Percentiles rank a stretch among this genome's conserved stretches.
phyloP scores from a whole-genome alignment of 1,284 basidiomycete species.

The Abortiporus biennis region DNA sequence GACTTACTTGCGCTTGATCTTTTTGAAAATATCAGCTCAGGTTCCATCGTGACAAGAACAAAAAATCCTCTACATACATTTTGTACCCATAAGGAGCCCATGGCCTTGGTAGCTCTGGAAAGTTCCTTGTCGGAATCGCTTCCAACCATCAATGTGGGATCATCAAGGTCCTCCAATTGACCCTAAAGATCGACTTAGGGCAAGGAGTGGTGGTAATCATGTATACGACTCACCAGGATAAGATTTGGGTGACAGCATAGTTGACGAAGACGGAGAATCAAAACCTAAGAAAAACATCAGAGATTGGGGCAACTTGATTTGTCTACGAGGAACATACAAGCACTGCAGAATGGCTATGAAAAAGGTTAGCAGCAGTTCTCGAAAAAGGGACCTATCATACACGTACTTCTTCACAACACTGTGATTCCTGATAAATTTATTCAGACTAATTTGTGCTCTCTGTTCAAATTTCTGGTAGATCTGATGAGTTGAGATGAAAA shows the following conservation, averaged over 20 bases:
- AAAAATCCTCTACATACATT: slow-evolving; percentile 28
- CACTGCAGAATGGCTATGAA: slow-evolving; percentile 41
- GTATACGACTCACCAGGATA: slow-evolving; percentile 39
- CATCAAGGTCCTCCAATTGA: slow-evolving; percentile 38
- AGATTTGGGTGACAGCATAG: slow-evolving; percentile 62
- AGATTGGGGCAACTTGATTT: neutral
- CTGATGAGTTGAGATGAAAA: no score
- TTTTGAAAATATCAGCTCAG: neutral
- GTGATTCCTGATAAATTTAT: slow-evolving; percentile 48
- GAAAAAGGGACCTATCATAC: neutral
- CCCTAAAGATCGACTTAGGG: slow-evolving; percentile 25
- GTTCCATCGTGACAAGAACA: neutral
- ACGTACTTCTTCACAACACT: slow-evolving; percentile 59
- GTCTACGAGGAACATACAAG: slow-evolving; percentile 32
- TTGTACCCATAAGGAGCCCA: slow-evolving; percentile 48
- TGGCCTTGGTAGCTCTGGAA: slow-evolving; percentile 46
- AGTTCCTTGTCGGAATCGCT: slow-evolving; percentile 48
- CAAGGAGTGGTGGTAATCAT: neutral
- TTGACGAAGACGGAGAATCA: slow-evolving; percentile 65
- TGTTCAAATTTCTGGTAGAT: slow-evolving; percentile 57
- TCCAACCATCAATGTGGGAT: slow-evolving; percentile 42
- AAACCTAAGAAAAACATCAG: slow-evolving; percentile 30
- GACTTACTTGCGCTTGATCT: slow-evolving; percentile 36
- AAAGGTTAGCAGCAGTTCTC: slow-evolving; percentile 5
- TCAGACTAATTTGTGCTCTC: slow-evolving; percentile 45